Base-by-base conservation (phyloP, 306 rosid species). In the Ochetophila trinervis region DNA sequence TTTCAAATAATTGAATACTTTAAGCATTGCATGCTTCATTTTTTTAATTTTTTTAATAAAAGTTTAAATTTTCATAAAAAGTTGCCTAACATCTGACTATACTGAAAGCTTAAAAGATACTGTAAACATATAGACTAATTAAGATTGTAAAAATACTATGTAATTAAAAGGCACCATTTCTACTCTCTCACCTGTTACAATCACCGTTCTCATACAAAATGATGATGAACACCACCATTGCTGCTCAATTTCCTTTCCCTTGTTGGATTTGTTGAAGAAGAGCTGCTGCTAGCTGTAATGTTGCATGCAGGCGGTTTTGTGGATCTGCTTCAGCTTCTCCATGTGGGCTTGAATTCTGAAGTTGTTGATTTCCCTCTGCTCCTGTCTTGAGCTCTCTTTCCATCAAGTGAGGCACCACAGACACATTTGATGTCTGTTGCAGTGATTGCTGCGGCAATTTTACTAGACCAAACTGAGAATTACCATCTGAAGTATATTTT, bases 251-350 rank as follows among this genome's bases (percentile, higher is more conserved):
- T 83, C 84, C 79, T 71, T 90, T 88, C 53, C 91, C 96, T 76
- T 90, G 91, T 69, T 90, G 99, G 75, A 90, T 86, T 81, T 90
- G 94, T 79, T 88, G 90, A 70, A 93, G 97, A 81, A 93, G 96
- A 73, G 85, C 91, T 54, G 99, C 91, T 8, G 99, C 99, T 40
- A 93, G 83, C 81, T 88, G 95, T 47, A 93, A 78, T 1, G 99
- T 93, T 15, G 99, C 99, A 77, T 93, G 97, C 27, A 93, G 73
- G 45, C 96, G 95, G 62, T 85, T 84, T 82, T 91, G 95, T 1
- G 96, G 89, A 87, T 87, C 99, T 2, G 84, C 71, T 37, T 87
- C 97, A 16, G 86, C 68, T 18, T 81, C 92, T 55, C 78, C 88
- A 71, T 71, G 85, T 52, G 73, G 18, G 63, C 62, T 62, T 42